These are phyloP conservation scores for Kalmusia sp. DNA, from an alignment of 2,329 filamentous ascomycete genomes.

Conservation along the genomic window DNA sequence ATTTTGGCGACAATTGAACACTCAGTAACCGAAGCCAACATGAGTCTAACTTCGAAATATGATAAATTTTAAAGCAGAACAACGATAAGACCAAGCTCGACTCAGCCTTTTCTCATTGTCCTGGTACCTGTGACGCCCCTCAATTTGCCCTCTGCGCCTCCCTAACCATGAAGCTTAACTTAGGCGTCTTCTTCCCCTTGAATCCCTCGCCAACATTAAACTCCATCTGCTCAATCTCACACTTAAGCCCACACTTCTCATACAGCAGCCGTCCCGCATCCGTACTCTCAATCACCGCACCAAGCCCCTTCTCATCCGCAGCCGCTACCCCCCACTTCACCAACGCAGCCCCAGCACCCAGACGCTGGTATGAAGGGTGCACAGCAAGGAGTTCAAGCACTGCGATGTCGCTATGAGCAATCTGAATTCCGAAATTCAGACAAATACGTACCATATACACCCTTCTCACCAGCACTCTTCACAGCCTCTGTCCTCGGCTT, in stretches of 20 bases:
- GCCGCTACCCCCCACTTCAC: constrained; percentile 20
- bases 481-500: constrained; percentile 15
- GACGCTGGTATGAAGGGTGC: constrained; percentile 19
- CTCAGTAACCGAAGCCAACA: too few relatives aligned
- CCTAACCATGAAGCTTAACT: constrained; percentile 14
- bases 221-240: constrained; percentile 19
- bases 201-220: constrained; percentile 20
- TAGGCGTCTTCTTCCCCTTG: constrained; percentile 13
- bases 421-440: too few relatives aligned
- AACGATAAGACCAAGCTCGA: too few relatives aligned
- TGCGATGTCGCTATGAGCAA: not conserved
- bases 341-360: constrained; percentile 20
- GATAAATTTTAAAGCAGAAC: too few relatives aligned
- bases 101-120: not conserved
- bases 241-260: constrained; percentile 16
- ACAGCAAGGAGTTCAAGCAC: constrained; percentile 27
- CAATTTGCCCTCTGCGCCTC: not conserved
- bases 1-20: too few relatives aligned
- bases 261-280: constrained; percentile 14
- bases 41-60: too few relatives aligned
- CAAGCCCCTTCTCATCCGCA: constrained; percentile 19
- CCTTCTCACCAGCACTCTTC: constrained; percentile 12
- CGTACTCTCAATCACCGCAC: constrained; percentile 21
- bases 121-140: not conserved
- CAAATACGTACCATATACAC: constrained; percentile 21